These are phyloP conservation scores for Tetrahymena malaccensis DNA, from an alignment of 73 alveolate species.

Conservation along the genomic window DNA sequence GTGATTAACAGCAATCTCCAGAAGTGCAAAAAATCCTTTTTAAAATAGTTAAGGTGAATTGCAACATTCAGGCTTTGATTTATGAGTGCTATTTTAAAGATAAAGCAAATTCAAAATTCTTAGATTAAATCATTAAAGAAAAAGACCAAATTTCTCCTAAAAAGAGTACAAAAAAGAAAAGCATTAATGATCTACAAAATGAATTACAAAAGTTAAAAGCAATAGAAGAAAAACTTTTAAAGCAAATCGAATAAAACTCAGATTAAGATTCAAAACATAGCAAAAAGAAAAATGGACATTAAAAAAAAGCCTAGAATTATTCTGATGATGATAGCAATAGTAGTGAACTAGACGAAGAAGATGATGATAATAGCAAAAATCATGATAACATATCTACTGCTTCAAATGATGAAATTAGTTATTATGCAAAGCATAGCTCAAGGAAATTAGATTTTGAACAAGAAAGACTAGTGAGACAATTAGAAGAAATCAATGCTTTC, in stretches of 20 bases:
- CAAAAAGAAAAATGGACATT: background rate
- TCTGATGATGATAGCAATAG: background rate
- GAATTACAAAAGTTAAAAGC: background rate
- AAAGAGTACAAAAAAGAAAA: background rate
- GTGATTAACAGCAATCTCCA: background rate
- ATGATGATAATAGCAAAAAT: background rate
- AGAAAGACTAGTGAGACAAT: background rate
- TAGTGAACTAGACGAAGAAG: background rate
- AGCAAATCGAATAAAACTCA: background rate
- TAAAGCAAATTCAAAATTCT: background rate
- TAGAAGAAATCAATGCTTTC: background rate
- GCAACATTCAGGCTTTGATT: background rate
- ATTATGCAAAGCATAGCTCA: background rate
- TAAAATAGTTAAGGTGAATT: background rate
- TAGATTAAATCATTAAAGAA: background rate
- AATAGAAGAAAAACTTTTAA: background rate
- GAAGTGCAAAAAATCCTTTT: background rate
- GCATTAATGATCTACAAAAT: background rate
- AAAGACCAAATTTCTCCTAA: background rate
- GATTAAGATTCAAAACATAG: background rate
- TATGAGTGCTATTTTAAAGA: background rate
- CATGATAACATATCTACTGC: background rate
- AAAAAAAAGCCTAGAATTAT: background rate
- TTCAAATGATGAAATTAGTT: background rate
- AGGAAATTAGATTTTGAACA: background rate